Evolutionary conservation across 768 basidiomycete species (phyloP).

Genomic region (Kwoniella sp.): DNA sequence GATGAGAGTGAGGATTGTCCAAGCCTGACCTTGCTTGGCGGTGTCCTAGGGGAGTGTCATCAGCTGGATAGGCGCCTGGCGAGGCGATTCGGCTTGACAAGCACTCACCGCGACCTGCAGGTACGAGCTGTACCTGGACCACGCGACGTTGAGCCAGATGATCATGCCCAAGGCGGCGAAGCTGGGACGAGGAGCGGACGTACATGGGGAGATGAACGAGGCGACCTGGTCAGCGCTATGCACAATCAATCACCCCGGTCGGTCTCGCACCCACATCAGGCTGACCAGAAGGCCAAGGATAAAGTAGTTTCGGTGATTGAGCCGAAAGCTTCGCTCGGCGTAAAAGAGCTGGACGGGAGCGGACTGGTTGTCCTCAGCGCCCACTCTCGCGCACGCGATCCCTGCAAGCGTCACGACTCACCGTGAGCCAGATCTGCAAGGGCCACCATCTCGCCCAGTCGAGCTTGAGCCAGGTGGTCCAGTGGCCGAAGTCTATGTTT

Average conservation of each 20-base stretch:
- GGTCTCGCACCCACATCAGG: conserved; percentile 7
- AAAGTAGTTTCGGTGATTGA: conserved; percentile 4
- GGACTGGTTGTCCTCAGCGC: too few species aligned
- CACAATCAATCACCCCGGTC: neutral
- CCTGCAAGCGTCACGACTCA: too few species aligned
- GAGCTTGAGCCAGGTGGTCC: too few species aligned
- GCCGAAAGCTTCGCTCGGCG: conserved; percentile 1
- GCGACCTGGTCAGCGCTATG: too few species aligned
- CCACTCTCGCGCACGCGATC: too few species aligned
- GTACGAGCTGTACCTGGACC: neutral
- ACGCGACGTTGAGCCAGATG: neutral
- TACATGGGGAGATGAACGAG: neutral
- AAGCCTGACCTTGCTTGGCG: conserved; percentile 1
- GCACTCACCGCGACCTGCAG: conserved; percentile 2
- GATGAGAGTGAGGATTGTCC: conserved; percentile 3
- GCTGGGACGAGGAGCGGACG: neutral
- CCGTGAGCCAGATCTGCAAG: too few species aligned
- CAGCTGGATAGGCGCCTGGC: too few species aligned
- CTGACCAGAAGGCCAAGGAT: neutral
- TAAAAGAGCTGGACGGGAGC: conserved; percentile 3
- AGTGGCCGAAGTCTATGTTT: too few species aligned
- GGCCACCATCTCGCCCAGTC: too few species aligned
- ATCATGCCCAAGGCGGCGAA: neutral
- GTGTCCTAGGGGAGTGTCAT: too few species aligned
- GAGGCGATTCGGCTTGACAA: too few species aligned